Conservation (phyloP, 768 basidiomycete genomes). For the Leccinum uliginosum region DNA sequence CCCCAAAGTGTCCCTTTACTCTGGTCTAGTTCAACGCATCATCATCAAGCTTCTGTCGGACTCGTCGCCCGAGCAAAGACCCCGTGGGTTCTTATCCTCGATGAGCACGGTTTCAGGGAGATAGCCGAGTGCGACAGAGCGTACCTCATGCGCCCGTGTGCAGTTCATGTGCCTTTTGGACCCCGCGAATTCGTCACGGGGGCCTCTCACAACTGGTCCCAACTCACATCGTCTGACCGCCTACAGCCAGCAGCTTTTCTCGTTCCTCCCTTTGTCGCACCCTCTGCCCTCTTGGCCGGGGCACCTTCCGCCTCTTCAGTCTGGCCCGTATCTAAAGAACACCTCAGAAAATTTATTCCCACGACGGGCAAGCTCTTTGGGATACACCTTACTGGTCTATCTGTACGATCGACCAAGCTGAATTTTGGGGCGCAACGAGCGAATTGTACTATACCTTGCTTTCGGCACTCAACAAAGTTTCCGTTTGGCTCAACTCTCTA, state of each 20-base stretch:
- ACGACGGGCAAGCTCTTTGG: constrained; percentile 35
- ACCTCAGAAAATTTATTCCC: constrained; percentile 32
- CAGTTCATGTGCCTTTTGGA: constrained; percentile 37
- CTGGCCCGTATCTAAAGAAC: constrained; percentile 25
- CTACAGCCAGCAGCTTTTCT: constrained; percentile 45
- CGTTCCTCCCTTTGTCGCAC: constrained; percentile 57
- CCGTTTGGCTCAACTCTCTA: constrained; percentile 31
- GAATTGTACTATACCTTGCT: constrained; percentile 17
- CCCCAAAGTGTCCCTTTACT: constrained; percentile 42
- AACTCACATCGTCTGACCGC: constrained; percentile 26
- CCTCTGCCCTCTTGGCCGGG: constrained; percentile 22
- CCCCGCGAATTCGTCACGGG: constrained; percentile 35
- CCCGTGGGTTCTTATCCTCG: constrained; percentile 50
- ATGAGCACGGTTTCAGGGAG: constrained; percentile 39
- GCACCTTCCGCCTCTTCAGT: constrained; percentile 19
- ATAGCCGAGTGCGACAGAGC: constrained; percentile 32
- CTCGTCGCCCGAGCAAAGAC: constrained; percentile 38
- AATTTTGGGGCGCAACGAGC: constrained; percentile 2
- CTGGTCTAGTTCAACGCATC: constrained; percentile 21
- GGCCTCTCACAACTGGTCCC: constrained; percentile 25
- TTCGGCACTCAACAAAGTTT: constrained; percentile 9
- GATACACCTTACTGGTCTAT: constrained; percentile 28
- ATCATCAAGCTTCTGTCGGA: constrained; percentile 29
- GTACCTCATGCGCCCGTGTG: constrained; percentile 41
- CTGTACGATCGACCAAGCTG: constrained; percentile 23